Evolutionary conservation across 345 rosid genomes (phyloP), one percentile per base, ranked within the genome.

Genomic region (Stellera chamaejasme): DNA sequence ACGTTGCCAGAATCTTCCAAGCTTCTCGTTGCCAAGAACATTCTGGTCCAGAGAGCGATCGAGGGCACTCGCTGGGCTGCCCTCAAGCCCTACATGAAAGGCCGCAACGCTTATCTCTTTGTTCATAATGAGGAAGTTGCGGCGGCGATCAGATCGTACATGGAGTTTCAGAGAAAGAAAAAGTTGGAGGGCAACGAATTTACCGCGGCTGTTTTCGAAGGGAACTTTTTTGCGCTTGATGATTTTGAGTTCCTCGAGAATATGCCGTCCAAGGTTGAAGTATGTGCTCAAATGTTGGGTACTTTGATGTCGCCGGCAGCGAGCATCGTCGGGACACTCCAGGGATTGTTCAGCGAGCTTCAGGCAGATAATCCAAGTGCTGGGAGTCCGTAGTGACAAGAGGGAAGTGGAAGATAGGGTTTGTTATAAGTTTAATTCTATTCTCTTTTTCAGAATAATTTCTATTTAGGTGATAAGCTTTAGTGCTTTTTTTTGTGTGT

Each of bases 51-150:
- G 57, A 93, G 88, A 51, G 99, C 99, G 42, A 76, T 93, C 36
- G 96, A 88, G 58, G 97, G 96, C 12, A 93, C 98, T 10, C 75
- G 66, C 3, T 88, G 90, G 89, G 91, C 82, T 59, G 86, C 77
- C 42, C 71, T 93, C 28, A 77, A 84, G 72, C 94, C 99, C 6
- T 92, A 95, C 64, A 92, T 92, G 99, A 87, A 67, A 50, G 99
- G 99, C 11, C 89, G 86, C 97, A 88, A 88, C 42, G 97, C 81
- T 36, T 93, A 94, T 91, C 83, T 89, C 25, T 93, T 93, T 45
- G 97, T 89, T 6, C 99, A 87, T 55, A 75, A 65, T 6, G 99
- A 93, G 63, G 99, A 89, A 63, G 84, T 93, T 43, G 96, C 96
- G 1, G 79, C 80, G n/a, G 86, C 94, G 1, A 64, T 93, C 32